Evolutionary conservation across 148 eudicot species (phyloP).

Genomic region (Rhododendron vialii): DNA sequence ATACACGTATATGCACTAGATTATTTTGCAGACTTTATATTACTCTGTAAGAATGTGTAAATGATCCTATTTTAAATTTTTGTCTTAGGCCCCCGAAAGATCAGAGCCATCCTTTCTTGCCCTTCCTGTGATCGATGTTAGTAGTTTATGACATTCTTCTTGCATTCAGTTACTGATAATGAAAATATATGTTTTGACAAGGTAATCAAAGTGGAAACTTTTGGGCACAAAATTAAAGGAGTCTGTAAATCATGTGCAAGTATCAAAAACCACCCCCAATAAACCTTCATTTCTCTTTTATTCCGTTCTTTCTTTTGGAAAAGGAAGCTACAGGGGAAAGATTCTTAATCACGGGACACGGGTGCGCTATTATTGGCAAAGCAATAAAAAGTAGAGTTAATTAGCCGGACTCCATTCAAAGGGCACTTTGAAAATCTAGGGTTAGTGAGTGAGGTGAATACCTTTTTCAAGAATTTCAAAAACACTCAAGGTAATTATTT

Average conservation of each 20-base stretch:
- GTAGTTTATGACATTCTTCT: background rate
- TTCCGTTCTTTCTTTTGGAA: background rate
- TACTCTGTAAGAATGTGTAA: too few species aligned
- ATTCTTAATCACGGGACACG: slow-evolving; percentile 13
- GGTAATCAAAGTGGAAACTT: background rate
- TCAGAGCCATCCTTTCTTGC: too few species aligned
- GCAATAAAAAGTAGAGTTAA: background rate
- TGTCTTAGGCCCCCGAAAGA: too few species aligned
- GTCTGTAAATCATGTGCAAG: background rate
- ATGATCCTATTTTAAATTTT: background rate
- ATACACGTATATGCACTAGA: too few species aligned
- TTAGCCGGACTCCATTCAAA: background rate
- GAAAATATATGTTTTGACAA: background rate
- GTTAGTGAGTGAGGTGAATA: slow-evolving; percentile 3
- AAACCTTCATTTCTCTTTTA: background rate
- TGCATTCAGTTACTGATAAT: background rate
- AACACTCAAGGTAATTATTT: background rate
- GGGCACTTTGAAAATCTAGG: background rate
- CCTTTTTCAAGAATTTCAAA: background rate
- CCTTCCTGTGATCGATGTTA: background rate
- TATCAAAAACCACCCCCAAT: background rate
- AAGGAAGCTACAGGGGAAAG: slow-evolving; percentile 3
- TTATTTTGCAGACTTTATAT: too few species aligned
- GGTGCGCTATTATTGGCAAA: slow-evolving; percentile 5
- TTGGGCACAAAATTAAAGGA: slow-evolving; percentile 3